phyloP scores from a whole-genome alignment of 2,329 filamentous ascomycete genomes.

The Falciphora oryzae region DNA sequence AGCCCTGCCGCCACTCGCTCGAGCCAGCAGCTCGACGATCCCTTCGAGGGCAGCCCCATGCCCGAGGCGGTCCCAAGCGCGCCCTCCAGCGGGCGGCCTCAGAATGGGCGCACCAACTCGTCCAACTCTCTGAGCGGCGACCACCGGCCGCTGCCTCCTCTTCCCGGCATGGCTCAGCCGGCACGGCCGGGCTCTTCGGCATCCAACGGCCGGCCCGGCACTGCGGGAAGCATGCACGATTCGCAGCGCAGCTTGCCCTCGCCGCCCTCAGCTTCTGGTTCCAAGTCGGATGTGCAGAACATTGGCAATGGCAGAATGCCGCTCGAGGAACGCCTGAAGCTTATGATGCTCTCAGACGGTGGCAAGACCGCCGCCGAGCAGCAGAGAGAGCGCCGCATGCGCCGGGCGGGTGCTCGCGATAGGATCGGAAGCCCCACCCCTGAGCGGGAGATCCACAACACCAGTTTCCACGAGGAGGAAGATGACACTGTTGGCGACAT shows the following conservation, averaged over 20 bases:
- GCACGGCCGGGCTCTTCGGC: constrained; percentile 44
- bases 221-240: constrained; percentile 65
- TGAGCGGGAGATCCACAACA: constrained; percentile 33
- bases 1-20: constrained; percentile 32
- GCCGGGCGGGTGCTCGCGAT: constrained; percentile 52
- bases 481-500: constrained; percentile 57
- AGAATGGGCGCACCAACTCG: constrained; percentile 63
- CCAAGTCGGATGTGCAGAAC: constrained; percentile 72
- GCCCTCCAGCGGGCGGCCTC: constrained; percentile 43
- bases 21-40: constrained; percentile 45
- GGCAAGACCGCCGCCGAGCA: constrained; percentile 56
- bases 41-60: constrained; percentile 66
- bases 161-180: constrained; percentile 56
- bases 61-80: constrained; percentile 44
- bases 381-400: constrained; percentile 64
- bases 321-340: constrained; percentile 75
- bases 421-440: constrained; percentile 35
- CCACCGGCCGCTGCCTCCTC: constrained; percentile 76
- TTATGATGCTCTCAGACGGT: constrained; percentile 82
- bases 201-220: constrained; percentile 59
- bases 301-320: constrained; percentile 73
- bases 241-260: constrained; percentile 65
- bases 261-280: constrained; percentile 62
- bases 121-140: constrained; percentile 67
- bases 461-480: constrained; percentile 41